These are phyloP conservation scores for Plasmodium knowlesi DNA, from an alignment of 169 alveolate genomes.

Conservation along the genomic window DNA sequence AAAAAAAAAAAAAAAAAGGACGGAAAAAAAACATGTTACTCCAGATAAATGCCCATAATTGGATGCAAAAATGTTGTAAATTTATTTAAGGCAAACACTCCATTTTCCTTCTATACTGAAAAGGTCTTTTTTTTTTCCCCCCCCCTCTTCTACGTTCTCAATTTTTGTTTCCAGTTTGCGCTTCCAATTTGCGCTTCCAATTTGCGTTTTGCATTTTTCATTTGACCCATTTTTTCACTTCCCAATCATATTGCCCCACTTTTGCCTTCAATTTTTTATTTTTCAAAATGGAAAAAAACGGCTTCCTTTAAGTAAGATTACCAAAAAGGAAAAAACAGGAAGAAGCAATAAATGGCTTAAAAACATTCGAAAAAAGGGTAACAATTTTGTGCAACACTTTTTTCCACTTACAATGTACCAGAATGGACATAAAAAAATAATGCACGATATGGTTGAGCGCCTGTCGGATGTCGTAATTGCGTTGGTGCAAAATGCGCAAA, in stretches of 20 bases:
- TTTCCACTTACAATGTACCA: neutral
- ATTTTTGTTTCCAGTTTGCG: no score
- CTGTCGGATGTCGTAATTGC: neutral
- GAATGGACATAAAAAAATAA: neutral
- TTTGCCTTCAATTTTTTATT: neutral
- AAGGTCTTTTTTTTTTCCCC: constrained; percentile 14
- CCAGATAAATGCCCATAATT: constrained; percentile 17
- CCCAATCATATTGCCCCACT: neutral
- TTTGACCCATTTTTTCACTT: neutral
- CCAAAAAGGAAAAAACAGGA: neutral
- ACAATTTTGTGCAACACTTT: neutral
- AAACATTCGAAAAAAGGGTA: neutral
- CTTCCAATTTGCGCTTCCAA: neutral
- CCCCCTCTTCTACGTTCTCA: neutral
- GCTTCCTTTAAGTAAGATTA: neutral
- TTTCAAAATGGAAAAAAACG: constrained; percentile 4
- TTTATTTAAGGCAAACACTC: neutral
- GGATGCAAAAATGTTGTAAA: constrained; percentile 21
- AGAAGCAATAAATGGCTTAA: neutral
- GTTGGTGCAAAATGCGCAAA: neutral
- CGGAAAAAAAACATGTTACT: neutral
- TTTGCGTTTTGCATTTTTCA: neutral
- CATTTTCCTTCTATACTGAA: neutral
- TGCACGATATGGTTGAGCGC: neutral
- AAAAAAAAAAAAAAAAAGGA: neutral